These are phyloP conservation scores for Fragilariopsis cylindrus DNA, from an alignment of 108 stramenopile genomes.

Conservation along the genomic window DNA sequence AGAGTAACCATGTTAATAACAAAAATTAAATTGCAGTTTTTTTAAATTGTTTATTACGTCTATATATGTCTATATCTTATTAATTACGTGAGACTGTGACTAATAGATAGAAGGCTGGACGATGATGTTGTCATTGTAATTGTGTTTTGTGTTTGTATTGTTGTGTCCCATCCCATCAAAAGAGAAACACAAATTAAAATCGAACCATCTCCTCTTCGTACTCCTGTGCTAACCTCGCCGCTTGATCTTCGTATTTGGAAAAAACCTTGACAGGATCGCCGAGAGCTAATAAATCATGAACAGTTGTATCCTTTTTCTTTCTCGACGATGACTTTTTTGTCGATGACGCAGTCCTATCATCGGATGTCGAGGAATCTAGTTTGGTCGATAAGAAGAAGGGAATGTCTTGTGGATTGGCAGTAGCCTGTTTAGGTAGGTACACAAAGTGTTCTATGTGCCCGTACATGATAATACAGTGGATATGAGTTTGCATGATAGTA, in stretches of 20 bases:
- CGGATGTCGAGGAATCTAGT: slow-evolving; percentile 48
- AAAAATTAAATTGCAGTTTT: background rate
- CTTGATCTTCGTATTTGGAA: slow-evolving; percentile 61
- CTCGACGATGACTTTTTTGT: slow-evolving; percentile 23
- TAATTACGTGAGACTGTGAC: too few species aligned
- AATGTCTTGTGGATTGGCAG: slow-evolving; percentile 81
- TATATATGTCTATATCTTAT: too few species aligned
- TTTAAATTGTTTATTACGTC: too few species aligned
- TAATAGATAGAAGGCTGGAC: too few species aligned
- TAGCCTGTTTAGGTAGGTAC: slow-evolving; percentile 72
- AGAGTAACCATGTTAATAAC: slow-evolving; percentile 24
- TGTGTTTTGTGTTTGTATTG: too few species aligned
- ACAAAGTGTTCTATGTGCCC: slow-evolving; percentile 66
- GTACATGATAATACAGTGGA: too few species aligned
- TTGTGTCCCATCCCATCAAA: background rate
- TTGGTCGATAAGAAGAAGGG: slow-evolving; percentile 85
- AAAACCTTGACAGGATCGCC: slow-evolving; percentile 60
- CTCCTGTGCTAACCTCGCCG: slow-evolving; percentile 64
- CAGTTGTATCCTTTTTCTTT: slow-evolving; percentile 19
- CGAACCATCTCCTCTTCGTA: slow-evolving; percentile 86
- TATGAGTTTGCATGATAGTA: too few species aligned
- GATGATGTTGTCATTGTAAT: too few species aligned
- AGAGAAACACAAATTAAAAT: slow-evolving; percentile 42
- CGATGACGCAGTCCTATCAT: slow-evolving; percentile 17
- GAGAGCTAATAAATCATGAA: slow-evolving; percentile 16